Base-by-base conservation (phyloP, 108 stramenopile genomes). In the Schizochytrium sp. region DNA sequence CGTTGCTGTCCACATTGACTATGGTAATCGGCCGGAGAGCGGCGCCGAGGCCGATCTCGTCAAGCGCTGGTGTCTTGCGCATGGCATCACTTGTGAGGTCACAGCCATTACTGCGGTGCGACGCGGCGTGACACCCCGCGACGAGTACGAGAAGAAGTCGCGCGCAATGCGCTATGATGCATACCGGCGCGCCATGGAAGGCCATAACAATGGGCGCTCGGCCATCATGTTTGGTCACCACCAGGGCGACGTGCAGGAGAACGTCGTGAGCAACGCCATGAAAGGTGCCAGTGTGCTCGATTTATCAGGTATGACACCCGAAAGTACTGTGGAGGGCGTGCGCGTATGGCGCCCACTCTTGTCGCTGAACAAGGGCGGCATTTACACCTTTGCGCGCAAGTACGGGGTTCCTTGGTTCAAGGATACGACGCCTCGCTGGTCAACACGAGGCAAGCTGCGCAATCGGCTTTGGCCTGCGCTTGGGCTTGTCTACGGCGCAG, bases 151-250 rank as follows among this genome's bases (percentile, higher is more conserved):
- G 90, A 91, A 93, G 72, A 92, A 95, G 25, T 90, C 97, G 5
- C 92, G 98, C 55, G 93, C 96, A 41, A 92, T 97, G 4, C 93
- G 98, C 28, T 99, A 96, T 90, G 90, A 90, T 29, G 87, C 92
- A n/a, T 98, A 99, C 92, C 92, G 93, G 89, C 93, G 87, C 72
- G 93, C 88, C 90, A 93, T 90, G 91, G 87, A 89, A 87, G 90
- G 69, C 48, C 88, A 34, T 34, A 34, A 34, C 34, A 2, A 34
- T 34, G 34, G 34, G 34, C 34, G 34, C 2, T 1, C 34, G 34
- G 98, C 97, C 19, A 94, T 99, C 21, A 93, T 99, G 92, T 93
- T 99, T 57, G 98, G 98, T 8, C 98, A 99, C 94, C 98, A 99
- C 91, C 92, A 94, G 53, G 98, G 98, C 6, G 98, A 99, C 92